Evolutionary conservation across 768 basidiomycete genomes (phyloP), one percentile per base, ranked within the genome.

Genomic region (Lactarius tabidus): DNA sequence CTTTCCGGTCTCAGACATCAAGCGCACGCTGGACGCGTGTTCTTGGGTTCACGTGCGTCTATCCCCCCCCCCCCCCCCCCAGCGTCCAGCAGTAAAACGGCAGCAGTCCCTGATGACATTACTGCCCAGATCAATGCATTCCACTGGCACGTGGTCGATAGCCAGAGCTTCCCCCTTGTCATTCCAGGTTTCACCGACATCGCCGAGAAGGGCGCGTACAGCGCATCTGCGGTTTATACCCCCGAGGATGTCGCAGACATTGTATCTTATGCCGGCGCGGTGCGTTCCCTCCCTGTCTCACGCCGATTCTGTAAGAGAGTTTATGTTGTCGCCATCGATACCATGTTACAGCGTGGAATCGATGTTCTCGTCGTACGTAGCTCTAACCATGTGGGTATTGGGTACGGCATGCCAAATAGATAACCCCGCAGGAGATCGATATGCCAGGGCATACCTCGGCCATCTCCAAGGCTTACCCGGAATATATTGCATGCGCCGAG

Each of bases 391-490:
- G 33, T 33, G 33, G 8, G 33, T 8, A 8, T 33, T 33, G 5
- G 9, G 23, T 36, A 4, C 28, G 36, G 23, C n/a, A 28, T 3
- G 26, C 3, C 6, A 0, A 26, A 17, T 51, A 15, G 6, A 15
- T 93, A 23, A 26, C 28, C 45, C 14, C 14, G 48, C 36, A 86
- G 84, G 92, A 93, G 78, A 83, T 94, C 58, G 93, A 93, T 72
- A 89, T 83, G 1, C 93, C 93, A 0, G 93, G 92, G 0, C 93
- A 94, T 74, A 91, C 90, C 1, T 79, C 87, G 0, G 75, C 80
- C 33, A 87, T 95, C 45, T 80, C 80, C 2, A 69, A 77, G 9
- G 80, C 89, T 0, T 83, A 90, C 71, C 91, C 93, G 0, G 89
- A 93, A 33, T 83, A 85, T 63, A 74, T 93, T 45, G 91, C 91